Evolutionary conservation across 2,329 filamentous ascomycete species (phyloP).

Genomic region (Calonectria naviculata): DNA sequence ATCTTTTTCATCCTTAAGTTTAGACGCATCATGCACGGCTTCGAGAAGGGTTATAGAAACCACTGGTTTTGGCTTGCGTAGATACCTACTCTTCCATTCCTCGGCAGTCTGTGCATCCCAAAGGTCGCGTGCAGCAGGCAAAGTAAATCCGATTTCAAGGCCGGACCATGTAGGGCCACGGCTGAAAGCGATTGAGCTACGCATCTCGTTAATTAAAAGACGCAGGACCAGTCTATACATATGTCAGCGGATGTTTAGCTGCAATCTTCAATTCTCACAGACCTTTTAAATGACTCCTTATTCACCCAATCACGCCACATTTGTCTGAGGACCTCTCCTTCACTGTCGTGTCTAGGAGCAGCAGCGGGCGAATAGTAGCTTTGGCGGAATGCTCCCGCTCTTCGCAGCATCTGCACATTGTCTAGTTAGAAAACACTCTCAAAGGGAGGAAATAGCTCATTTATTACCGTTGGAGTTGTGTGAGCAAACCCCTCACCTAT

Average conservation of each 20-base stretch:
- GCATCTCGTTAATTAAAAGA: neutral
- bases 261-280: neutral
- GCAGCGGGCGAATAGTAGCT: neutral
- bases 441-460: neutral
- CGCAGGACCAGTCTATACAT: neutral
- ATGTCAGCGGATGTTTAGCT: neutral
- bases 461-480: neutral
- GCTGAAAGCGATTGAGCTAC: neutral
- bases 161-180: neutral
- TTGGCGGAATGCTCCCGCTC: neutral
- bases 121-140: neutral
- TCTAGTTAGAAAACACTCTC: neutral
- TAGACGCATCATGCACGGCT: neutral
- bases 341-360: neutral
- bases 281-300: neutral
- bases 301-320: neutral
- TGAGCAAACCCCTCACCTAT: neutral
- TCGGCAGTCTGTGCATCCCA: neutral
- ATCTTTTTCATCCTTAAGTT: neutral
- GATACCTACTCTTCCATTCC: neutral
- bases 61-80: neutral
- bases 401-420: neutral
- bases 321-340: neutral
- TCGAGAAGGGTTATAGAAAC: neutral
- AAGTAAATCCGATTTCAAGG: neutral